Conservation (phyloP, 2,329 filamentous ascomycete species). For the Mollisia scopiformis region DNA sequence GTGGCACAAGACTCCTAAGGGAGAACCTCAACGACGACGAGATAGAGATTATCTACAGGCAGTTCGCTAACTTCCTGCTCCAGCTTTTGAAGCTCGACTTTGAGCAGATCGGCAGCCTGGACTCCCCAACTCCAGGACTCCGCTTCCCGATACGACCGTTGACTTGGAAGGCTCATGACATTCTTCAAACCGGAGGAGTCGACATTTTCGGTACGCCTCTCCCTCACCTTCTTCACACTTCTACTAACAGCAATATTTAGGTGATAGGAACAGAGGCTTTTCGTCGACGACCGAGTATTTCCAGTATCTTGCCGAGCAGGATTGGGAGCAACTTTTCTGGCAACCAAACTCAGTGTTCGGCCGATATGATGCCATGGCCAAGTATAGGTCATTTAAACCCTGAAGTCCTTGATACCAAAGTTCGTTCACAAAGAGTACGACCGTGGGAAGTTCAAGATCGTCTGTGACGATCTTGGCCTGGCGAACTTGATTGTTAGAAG, state of each 20-base stretch:
- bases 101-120: constrained; percentile 12
- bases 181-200: constrained; percentile 9
- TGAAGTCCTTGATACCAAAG: constrained; percentile 5
- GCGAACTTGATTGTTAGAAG: constrained; percentile 8
- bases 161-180: constrained; percentile 13
- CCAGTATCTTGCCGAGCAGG: constrained; percentile 5
- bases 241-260: too few species aligned
- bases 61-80: constrained; percentile 15
- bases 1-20: not conserved
- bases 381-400: constrained; percentile 8
- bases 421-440: constrained; percentile 9
- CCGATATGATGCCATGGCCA: constrained; percentile 8
- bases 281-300: constrained; percentile 8
- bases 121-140: not conserved
- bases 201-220: not conserved
- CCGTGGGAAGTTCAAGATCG: constrained; percentile 5
- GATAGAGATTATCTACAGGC: constrained; percentile 12
- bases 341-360: constrained; percentile 8
- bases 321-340: constrained; percentile 8
- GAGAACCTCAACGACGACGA: constrained; percentile 9
- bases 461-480: constrained; percentile 14
- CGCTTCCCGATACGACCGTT: not conserved
- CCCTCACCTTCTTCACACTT: not conserved
- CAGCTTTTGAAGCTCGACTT: constrained; percentile 16
- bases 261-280: constrained; percentile 6